Evolutionary conservation across 2,329 filamentous ascomycete species (phyloP).

Genomic region (Coleophoma cylindrospora): DNA sequence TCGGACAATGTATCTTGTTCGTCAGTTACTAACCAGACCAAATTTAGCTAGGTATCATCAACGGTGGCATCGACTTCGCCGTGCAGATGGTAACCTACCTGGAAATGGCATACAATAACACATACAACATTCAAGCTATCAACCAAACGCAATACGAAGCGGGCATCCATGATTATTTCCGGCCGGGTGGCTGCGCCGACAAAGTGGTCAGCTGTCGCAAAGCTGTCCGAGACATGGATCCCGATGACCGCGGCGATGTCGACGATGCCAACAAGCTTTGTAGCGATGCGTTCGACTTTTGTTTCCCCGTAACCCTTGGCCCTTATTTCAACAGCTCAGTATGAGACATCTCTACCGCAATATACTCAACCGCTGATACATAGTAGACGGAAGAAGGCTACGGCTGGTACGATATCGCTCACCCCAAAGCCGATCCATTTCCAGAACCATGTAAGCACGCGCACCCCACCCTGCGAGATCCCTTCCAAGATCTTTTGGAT

Average conservation of each 20-base stretch:
- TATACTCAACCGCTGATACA: not conserved
- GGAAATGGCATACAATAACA: conserved; percentile 27
- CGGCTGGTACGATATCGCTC: conserved; percentile 17
- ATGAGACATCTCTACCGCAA: not conserved
- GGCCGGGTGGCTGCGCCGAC: conserved; percentile 43
- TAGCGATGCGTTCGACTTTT: not conserved
- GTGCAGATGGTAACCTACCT: conserved; percentile 37
- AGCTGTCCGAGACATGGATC: conserved; percentile 40
- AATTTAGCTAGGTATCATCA: conserved; percentile 53
- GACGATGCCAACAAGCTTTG: conserved; percentile 31
- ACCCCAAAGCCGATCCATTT: conserved; percentile 5
- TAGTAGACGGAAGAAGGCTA: not conserved
- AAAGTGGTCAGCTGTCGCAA: conserved; percentile 42
- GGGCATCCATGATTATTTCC: conserved; percentile 34
- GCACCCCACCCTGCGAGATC: no score
- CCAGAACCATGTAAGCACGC: not conserved
- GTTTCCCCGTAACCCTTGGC: no score
- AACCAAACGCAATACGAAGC: conserved; percentile 38
- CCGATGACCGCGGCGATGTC: conserved; percentile 36
- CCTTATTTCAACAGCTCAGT: not conserved
- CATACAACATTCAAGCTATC: conserved; percentile 47
- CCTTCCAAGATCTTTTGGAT: no score
- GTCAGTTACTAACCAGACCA: no score
- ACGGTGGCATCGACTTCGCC: conserved; percentile 60
- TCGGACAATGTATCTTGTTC: no score